These are phyloP conservation scores for Dovyalis caffra DNA, from an alignment of 345 rosid species.

Conservation along the genomic window DNA sequence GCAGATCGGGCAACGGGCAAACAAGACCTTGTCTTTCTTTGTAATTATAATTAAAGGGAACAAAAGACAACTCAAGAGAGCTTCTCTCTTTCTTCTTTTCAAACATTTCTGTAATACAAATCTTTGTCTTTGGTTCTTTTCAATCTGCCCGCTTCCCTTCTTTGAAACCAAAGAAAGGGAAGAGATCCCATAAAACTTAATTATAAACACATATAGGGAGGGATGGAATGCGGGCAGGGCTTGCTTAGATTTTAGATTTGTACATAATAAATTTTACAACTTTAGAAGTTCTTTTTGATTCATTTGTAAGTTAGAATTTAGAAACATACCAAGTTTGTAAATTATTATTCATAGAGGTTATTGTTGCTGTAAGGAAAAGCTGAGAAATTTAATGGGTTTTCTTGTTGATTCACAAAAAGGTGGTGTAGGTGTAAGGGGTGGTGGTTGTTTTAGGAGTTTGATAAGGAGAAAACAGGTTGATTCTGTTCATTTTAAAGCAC, in stretches of 20 bases:
- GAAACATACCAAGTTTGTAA: constrained; percentile 2
- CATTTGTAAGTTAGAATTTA: background rate
- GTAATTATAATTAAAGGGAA: no score
- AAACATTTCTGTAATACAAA: no score
- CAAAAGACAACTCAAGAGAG: no score
- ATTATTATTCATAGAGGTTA: background rate
- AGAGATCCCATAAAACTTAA: background rate
- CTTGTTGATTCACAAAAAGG: constrained; percentile 22
- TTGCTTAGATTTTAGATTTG: background rate
- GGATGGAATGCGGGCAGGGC: constrained; percentile 20
- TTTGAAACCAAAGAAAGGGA: background rate
- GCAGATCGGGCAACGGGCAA: no score
- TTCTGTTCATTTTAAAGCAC: constrained; percentile 22
- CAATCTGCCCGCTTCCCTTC: constrained; percentile 17
- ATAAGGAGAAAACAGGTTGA: constrained; percentile 37
- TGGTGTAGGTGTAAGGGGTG: constrained; percentile 17
- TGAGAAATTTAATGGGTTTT: constrained; percentile 22
- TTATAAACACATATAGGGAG: background rate
- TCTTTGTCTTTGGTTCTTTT: background rate
- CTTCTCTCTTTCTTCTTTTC: no score
- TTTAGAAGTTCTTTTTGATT: background rate
- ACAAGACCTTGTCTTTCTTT: no score
- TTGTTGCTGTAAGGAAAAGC: background rate
- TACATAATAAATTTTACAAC: background rate
- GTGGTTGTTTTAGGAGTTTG: constrained; percentile 27